Base-by-base conservation (phyloP, 768 basidiomycete species). In the Mycena amicta region DNA sequence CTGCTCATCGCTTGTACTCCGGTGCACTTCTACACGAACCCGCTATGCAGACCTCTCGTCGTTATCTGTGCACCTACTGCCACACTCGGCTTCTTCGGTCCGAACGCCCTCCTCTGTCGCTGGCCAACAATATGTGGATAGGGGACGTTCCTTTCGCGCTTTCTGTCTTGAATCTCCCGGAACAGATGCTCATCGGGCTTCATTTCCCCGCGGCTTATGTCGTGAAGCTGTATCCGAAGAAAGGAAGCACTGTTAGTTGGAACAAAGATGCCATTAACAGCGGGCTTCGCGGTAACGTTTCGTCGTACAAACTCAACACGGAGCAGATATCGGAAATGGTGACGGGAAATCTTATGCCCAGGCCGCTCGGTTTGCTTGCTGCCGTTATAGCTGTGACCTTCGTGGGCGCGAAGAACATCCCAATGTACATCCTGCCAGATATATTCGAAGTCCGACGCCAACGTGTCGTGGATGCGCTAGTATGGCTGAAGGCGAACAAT, bases 401-500 rank as follows among this genome's bases (percentile, higher is more conserved):
- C 40, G 62, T 77, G 2, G 71, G 75, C 15, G 16, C 29, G 4
- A 54, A 56, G 15, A 64, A 66, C 5, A 15, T 68, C 6, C 68
- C 68, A 3, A 59, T 67, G 29, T 3, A 15, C 0, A 56, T 59
- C 33, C 46, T 76, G 4, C 67, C 65, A 1, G 31, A 50, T 0
- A 66, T 60, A 0, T 72, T 76, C 31, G 57, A 60, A 2, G 72
- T 75, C 4, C 55, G 68, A 0, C 43, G 68, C 0, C 20, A 39
- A 0, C 15, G 43, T 0, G 45, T 77, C 29, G 50, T 46, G n/a
- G 31, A 68, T 1, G 72, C 70, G 0, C 55, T 79, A 0, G 23
- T 57, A 0, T 76, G 75, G 73, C 52, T 75, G 51, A 73, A 74
- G 53, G 26, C 0, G 1, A 58, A 75, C 60, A 75, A 75, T 51